These are phyloP conservation scores for Tolypocladium capitatum DNA, from an alignment of 2,329 filamentous ascomycete genomes.

Conservation along the genomic window DNA sequence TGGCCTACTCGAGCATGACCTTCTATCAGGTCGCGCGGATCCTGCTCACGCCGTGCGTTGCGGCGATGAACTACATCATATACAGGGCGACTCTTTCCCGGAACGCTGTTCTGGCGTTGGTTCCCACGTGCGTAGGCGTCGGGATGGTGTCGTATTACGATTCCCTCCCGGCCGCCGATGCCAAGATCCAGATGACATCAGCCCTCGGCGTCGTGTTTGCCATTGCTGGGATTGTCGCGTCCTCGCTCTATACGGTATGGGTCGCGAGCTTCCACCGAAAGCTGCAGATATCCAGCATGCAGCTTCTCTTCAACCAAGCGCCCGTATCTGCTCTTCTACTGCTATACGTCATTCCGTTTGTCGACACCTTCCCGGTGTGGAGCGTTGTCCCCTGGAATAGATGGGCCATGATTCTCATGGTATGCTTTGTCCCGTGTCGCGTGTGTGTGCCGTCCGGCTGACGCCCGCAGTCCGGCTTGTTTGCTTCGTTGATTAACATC, in stretches of 20 bases:
- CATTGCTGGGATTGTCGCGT: slow-evolving; percentile 49
- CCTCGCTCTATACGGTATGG: slow-evolving; percentile 56
- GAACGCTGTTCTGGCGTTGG: slow-evolving; percentile 41
- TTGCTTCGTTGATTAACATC: slow-evolving; percentile 53
- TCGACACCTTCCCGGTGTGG: slow-evolving; percentile 49
- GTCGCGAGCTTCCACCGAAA: slow-evolving; percentile 53
- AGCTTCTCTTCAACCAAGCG: slow-evolving; percentile 56
- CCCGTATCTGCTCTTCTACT: slow-evolving; percentile 49
- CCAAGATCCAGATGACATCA: slow-evolving; percentile 40
- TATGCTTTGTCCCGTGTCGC: too few relatives aligned
- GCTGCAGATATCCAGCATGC: slow-evolving; percentile 54
- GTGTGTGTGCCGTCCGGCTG: too few relatives aligned
- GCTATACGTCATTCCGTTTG: slow-evolving; percentile 52
- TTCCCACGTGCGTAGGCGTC: slow-evolving; percentile 51
- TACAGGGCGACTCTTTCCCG: slow-evolving; percentile 43
- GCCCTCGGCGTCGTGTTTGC: slow-evolving; percentile 50
- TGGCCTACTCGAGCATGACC: slow-evolving; percentile 54
- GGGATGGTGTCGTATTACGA: slow-evolving; percentile 57
- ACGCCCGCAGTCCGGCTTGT: slow-evolving; percentile 42
- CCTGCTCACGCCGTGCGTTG: slow-evolving; percentile 51
- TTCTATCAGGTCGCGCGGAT: slow-evolving; percentile 61
- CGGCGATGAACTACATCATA: slow-evolving; percentile 49
- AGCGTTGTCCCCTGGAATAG: slow-evolving; percentile 32
- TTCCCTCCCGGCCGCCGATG: slow-evolving; percentile 35
- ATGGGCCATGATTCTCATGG: slow-evolving; percentile 44